Evolutionary conservation across 148 eudicot species (phyloP), one percentile per base, ranked within the genome.

Genomic region (Amaranthus cruentus): DNA sequence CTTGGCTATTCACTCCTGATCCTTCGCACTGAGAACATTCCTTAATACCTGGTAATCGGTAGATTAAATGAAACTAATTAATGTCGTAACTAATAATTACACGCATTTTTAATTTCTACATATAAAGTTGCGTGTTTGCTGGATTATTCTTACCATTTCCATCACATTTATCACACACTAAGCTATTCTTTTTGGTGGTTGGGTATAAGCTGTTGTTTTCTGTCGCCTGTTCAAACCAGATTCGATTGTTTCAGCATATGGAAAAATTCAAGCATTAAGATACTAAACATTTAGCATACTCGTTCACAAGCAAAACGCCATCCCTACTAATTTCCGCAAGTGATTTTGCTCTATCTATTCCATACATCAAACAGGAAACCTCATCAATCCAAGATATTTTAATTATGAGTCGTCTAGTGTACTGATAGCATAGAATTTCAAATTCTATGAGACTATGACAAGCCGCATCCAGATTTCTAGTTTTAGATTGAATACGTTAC

Each of bases 11-110:
- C 59, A 83, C 85, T 56, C 90, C 88, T 28, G 52, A 66, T 51
- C 88, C 90, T 70, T 83, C 63, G 75, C 90, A 85, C 50, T 85
- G 87, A 67, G 76, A 15, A 73, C 90, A 87, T 42, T 60, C 62
- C 15, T 79, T 56, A 4, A 82, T 84, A 66, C 88, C 90, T 87
- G 73, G 18, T 4, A 62, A 28, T 51, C 38, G 38, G 38, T 57
- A 66, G 5, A 49, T 50, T 38, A n/a, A 53, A 46, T 28, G 38
- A 28, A 67, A 28, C 38, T 9, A 4, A 7, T n/a, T 18, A 4
- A 6, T 50, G 38, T 28, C 38, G 38, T 28, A 28, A 28, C 38
- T 64, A 49, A 10, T 55, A 50, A 67, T 51, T n/a, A 18, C 18
- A 66, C 38, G 38, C 38, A 28, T 28, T 28, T 28, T 28, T 28